Base-by-base conservation (phyloP, 23 red algal species). In the Gracilaria domingensis region DNA sequence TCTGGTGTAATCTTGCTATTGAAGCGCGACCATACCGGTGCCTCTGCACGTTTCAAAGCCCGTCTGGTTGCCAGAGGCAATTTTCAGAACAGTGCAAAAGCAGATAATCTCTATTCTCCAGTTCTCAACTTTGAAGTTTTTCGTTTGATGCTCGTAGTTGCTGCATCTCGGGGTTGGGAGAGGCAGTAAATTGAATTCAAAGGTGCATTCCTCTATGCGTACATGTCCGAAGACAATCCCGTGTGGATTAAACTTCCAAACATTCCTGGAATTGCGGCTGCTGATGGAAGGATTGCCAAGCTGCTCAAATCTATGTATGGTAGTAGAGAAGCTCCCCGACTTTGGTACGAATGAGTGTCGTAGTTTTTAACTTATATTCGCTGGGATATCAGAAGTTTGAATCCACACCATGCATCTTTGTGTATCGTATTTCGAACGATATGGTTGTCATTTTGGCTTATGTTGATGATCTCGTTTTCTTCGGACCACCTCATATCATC, bases 41-140 rank as follows among this genome's bases (percentile, higher is more conserved):
- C 0, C 0, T 40, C 77, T 23, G 6, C 21, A 24, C 0, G 77
- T 11, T 83, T 58, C 35, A 83, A 83, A 6, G 80, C 80, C 77
- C 2, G 50, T 34, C 77, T 81, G 4, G 77, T 81, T 23, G 38
- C 2, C 6, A 81, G 77, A 81, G 50, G 58, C 17, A 83, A 65
- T 0, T 83, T 83, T 40, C 80, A 83, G 56, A 3, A 24, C 12
- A 60, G 20, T 36, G 24, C 36, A 14, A 28, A 83, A 16, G 26
- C 26, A n/a, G 80, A 34, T 8, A 51, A 34, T 8, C 12, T 83
- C 18, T 83, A 83, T 40, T 50, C 80, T 29, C 80, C 54, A 35
- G 80, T 83, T 16, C 58, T 83, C 4, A 60, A 25, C 21, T 83
- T 83, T 62, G 55, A 65, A 32, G 2, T 58, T 36, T 83, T 83